Percentiles rank a stretch among this genome's conserved stretches.
Evolutionary conservation across 2,329 filamentous ascomycete genomes (phyloP).

Genomic region (Trichoderma atrobrunneum): DNA sequence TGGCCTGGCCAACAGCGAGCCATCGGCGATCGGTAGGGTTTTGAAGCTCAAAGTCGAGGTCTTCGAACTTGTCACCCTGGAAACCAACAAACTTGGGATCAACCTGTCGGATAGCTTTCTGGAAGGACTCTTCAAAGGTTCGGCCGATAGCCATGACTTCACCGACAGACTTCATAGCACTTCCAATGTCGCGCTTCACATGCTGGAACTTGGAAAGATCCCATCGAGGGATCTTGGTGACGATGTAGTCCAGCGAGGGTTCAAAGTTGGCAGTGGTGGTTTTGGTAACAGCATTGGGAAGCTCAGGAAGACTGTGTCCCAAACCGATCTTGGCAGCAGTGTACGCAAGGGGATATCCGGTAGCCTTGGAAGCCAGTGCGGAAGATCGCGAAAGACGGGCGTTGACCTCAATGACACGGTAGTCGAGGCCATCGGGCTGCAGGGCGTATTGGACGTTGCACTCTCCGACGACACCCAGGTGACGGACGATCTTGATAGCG

Average conservation of each 20-base stretch:
- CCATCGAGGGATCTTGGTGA: constrained; percentile 98
- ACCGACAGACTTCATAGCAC: constrained; percentile 97
- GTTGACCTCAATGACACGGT: constrained; percentile 98
- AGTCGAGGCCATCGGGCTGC: constrained; percentile 94
- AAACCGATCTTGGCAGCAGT: constrained; percentile 98
- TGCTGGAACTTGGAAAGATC: constrained; percentile 99
- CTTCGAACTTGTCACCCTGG: constrained; percentile 91
- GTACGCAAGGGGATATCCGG: constrained; percentile 94
- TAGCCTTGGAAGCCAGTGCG: constrained; percentile 94
- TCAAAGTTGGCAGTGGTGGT: constrained; percentile 99
- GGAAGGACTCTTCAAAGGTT: constrained; percentile 98
- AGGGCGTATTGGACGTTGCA: constrained; percentile 98
- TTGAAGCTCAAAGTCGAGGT: constrained; percentile 82
- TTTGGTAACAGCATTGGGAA: constrained; percentile 97
- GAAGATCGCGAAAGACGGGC: constrained; percentile 97
- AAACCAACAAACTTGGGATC: constrained; percentile 90
- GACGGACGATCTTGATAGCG: constrained; percentile 96
- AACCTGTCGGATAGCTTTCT: constrained; percentile 97
- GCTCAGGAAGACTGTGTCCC: constrained; percentile 88
- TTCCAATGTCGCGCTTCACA: constrained; percentile 95
- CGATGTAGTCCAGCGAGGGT: constrained; percentile 94
- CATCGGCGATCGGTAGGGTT: constrained; percentile 96
- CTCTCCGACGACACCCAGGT: constrained; percentile 95
- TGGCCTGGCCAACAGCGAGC: constrained; percentile 95
- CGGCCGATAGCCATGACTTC: constrained; percentile 99